These are phyloP conservation scores for Venturia aucupariae DNA, from an alignment of 2,329 filamentous ascomycete genomes.

Conservation along the genomic window DNA sequence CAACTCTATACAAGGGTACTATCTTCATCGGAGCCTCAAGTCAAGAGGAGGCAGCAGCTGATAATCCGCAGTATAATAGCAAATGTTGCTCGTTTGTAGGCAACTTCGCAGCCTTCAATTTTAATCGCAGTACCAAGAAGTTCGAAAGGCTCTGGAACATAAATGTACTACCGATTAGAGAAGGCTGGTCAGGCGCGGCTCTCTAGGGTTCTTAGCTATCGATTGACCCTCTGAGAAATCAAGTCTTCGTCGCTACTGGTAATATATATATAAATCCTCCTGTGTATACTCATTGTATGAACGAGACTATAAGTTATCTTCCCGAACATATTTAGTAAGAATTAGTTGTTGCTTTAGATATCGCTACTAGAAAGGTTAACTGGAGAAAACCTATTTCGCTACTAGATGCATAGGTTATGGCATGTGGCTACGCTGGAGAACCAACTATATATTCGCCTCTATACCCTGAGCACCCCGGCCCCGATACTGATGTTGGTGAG, in stretches of 20 bases:
- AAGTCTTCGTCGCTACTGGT: conserved; percentile 26
- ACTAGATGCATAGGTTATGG: too few species aligned
- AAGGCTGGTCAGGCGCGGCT: conserved; percentile 22
- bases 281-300: conserved; percentile 18
- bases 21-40: conserved; percentile 25
- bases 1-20: conserved; percentile 22
- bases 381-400: too few species aligned
- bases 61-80: conserved; percentile 21
- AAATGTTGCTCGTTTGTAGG: conserved; percentile 24
- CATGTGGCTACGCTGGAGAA: neutral
- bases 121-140: conserved; percentile 13
- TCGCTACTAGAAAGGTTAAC: neutral
- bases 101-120: conserved; percentile 19
- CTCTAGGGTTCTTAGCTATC: conserved; percentile 27
- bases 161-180: conserved; percentile 16
- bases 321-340: conserved; percentile 1
- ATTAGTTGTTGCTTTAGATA: conserved; percentile 1
- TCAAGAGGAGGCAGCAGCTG: conserved; percentile 17
- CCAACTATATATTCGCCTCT: conserved; percentile 13
- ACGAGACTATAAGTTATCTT: neutral
- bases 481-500: conserved; percentile 17
- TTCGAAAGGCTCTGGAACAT: conserved; percentile 20
- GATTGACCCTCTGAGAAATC: conserved; percentile 21
- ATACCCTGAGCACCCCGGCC: conserved; percentile 16
- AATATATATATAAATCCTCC: conserved; percentile 24